A percentile compares a stretch with the other conserved stretches of the same genome.
These are phyloP conservation scores for Coprinopsis sp. DNA, from an alignment of 768 basidiomycete genomes.

Conservation along the genomic window DNA sequence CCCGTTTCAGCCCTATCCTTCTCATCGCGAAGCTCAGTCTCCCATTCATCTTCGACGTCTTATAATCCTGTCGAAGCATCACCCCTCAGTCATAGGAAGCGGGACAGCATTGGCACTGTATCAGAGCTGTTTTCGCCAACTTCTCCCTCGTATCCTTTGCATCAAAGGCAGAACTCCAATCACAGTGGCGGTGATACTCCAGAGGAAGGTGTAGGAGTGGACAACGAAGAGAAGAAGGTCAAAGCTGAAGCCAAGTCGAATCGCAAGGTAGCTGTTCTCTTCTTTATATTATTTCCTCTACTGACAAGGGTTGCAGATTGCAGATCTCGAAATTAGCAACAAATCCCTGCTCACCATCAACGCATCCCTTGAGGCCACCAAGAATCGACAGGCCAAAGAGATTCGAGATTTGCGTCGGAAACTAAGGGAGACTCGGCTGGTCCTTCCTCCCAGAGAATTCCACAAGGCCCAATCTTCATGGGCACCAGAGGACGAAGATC, in stretches of 20 bases:
- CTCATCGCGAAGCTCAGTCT: constrained; percentile 72
- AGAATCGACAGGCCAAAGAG: constrained; percentile 77
- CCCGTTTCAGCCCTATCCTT: constrained; percentile 67
- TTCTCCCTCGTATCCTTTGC: background rate
- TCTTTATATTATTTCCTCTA: constrained; percentile 5
- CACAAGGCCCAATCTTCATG: constrained; percentile 51
- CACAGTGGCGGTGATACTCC: constrained; percentile 19
- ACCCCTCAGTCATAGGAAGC: background rate
- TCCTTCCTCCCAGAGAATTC: constrained; percentile 64
- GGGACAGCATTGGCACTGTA: too few species aligned
- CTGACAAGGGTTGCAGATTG: constrained; percentile 54
- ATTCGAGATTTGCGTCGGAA: constrained; percentile 81
- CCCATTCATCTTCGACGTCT: constrained; percentile 56
- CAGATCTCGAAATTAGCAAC: constrained; percentile 89
- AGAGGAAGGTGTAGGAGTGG: constrained; percentile 23
- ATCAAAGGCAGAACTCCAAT: background rate
- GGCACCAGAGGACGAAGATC: constrained; percentile 36
- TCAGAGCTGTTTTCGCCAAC: background rate
- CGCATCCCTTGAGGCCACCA: constrained; percentile 71
- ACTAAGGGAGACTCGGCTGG: constrained; percentile 75
- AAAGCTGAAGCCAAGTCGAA: constrained; percentile 78
- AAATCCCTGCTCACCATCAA: constrained; percentile 84
- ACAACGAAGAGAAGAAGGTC: constrained; percentile 46
- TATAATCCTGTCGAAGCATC: constrained; percentile 13
- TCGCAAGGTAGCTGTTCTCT: constrained; percentile 59